Evolutionary conservation across 2,329 filamentous ascomycete species (phyloP).

Genomic region (Verticillium tricorpus): DNA sequence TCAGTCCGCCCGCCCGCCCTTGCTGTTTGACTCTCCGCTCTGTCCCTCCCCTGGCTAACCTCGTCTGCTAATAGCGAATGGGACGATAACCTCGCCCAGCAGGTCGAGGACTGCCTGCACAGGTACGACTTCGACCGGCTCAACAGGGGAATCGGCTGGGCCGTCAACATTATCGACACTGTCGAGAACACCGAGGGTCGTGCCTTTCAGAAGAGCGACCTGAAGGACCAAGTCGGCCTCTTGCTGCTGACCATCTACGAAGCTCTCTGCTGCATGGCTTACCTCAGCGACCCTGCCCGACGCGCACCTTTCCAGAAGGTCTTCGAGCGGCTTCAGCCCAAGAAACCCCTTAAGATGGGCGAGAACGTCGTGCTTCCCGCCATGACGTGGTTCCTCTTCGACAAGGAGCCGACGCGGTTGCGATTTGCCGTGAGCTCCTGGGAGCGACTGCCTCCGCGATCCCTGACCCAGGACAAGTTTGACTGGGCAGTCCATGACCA

Average conservation of each 20-base stretch:
- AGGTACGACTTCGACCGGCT: conserved; percentile 59
- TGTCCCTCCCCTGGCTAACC: background rate
- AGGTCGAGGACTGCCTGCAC: conserved; percentile 54
- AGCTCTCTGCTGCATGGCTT: conserved; percentile 76
- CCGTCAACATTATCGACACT: conserved; percentile 48
- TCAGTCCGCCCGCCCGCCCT: conserved; percentile 29
- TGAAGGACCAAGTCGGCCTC: conserved; percentile 44
- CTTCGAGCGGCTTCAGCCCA: conserved; percentile 75
- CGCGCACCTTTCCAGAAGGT: conserved; percentile 69
- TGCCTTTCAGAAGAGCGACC: conserved; percentile 40
- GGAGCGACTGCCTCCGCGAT: conserved; percentile 56
- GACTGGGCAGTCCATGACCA: conserved; percentile 81
- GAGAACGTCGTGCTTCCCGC: conserved; percentile 72
- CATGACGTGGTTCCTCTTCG: conserved; percentile 81
- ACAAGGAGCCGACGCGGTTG: conserved; percentile 57
- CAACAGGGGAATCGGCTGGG: conserved; percentile 52
- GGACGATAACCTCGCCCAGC: conserved; percentile 45
- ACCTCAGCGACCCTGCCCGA: conserved; percentile 55
- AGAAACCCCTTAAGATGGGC: conserved; percentile 71
- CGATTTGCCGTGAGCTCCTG: conserved; percentile 67
- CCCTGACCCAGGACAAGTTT: conserved; percentile 69
- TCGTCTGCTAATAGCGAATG: conserved; percentile 25
- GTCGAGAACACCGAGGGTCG: conserved; percentile 40
- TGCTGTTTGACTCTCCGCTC: background rate
- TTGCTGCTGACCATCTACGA: conserved; percentile 83